phyloP scores from a whole-genome alignment of 202 grass and related monocot species.

The Sporobolus alterniflorus region DNA sequence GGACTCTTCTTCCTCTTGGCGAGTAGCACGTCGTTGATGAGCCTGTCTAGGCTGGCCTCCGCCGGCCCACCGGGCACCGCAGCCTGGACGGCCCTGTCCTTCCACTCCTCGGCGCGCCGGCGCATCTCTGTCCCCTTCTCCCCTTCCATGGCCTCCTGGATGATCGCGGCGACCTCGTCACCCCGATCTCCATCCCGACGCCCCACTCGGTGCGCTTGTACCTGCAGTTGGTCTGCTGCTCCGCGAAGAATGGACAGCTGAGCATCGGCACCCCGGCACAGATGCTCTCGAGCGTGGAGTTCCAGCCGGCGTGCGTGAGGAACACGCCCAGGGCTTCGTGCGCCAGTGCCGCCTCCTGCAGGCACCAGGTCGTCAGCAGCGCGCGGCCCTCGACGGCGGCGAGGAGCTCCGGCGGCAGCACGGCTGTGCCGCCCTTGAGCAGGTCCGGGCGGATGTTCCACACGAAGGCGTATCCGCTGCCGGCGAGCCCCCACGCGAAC shows the following conservation, averaged over 20 bases:
- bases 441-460: slow-evolving; percentile 17
- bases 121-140: slow-evolving; percentile 32
- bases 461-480: slow-evolving; percentile 14
- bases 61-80: slow-evolving; percentile 11
- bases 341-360: background rate
- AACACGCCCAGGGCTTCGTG: slow-evolving; percentile 7
- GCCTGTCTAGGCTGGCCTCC: slow-evolving; percentile 1
- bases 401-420: background rate
- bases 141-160: slow-evolving; percentile 38
- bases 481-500: background rate
- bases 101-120: slow-evolving; percentile 20
- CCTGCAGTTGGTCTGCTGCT: slow-evolving; percentile 71
- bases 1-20: slow-evolving; percentile 5
- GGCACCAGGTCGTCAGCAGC: background rate
- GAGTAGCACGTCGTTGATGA: slow-evolving; percentile 11
- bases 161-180: slow-evolving; percentile 8
- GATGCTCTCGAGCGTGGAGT: slow-evolving; percentile 67
- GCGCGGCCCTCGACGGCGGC: background rate
- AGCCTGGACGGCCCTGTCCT: slow-evolving; percentile 3
- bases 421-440: background rate
- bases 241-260: slow-evolving; percentile 59
- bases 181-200: slow-evolving; percentile 53
- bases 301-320: slow-evolving; percentile 64
- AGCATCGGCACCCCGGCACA: slow-evolving; percentile 49
- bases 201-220: slow-evolving; percentile 57